A percentile compares a stretch with the other conserved stretches of the same genome.
These are phyloP conservation scores for Tulasnella sp. DNA, from an alignment of 768 basidiomycete species.

Conservation along the genomic window DNA sequence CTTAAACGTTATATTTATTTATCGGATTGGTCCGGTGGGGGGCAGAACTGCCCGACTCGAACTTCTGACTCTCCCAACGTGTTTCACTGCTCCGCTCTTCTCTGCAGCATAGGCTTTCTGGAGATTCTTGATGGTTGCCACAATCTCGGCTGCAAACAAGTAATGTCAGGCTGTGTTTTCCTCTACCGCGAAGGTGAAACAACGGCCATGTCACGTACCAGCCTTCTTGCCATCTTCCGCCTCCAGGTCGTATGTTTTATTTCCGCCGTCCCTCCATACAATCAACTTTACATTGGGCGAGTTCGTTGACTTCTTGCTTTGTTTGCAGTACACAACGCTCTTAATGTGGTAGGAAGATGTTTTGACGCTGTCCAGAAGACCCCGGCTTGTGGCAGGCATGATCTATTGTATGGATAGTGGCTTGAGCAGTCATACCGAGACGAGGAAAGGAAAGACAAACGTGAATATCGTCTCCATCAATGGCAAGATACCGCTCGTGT, in stretches of 20 bases:
- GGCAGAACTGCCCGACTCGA: no score
- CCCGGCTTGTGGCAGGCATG: conserved; percentile 75
- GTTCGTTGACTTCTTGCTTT: conserved; percentile 53
- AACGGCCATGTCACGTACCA: conserved; percentile 37
- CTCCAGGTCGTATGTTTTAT: conserved; percentile 95
- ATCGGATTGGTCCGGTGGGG: no score
- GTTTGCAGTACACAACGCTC: conserved; percentile 71
- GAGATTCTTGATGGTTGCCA: conserved; percentile 56
- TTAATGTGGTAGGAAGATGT: conserved; percentile 90
- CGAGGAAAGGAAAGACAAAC: conserved; percentile 30
- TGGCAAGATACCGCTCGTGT: conserved; percentile 82
- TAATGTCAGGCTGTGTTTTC: not conserved
- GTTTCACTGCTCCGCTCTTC: conserved; percentile 9
- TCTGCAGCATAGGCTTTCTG: conserved; percentile 16
- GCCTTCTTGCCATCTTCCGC: conserved; percentile 78
- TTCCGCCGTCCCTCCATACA: conserved; percentile 58
- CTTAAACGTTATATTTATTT: no score
- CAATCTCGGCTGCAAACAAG: conserved; percentile 53
- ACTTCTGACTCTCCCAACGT: not conserved
- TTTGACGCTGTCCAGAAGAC: conserved; percentile 80
- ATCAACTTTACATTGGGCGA: conserved; percentile 83
- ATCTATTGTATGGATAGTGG: conserved; percentile 40
- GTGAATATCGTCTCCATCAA: conserved; percentile 91
- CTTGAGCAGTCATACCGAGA: conserved; percentile 20
- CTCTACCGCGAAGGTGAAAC: not conserved